These are phyloP conservation scores for Suillus alpinus DNA, from an alignment of 768 basidiomycete species.

Conservation along the genomic window DNA sequence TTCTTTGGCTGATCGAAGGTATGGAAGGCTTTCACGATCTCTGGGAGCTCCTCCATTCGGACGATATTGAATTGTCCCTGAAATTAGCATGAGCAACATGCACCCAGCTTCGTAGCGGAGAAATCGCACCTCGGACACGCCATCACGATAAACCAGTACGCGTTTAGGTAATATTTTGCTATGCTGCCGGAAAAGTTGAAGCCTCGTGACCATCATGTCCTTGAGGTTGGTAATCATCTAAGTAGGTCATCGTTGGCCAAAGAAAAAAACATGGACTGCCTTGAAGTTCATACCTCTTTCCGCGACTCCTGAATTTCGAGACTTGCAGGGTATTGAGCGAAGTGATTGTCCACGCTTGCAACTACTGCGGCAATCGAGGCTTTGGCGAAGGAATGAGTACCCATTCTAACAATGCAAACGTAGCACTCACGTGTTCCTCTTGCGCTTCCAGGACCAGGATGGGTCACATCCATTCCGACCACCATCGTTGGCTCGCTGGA, in stretches of 20 bases:
- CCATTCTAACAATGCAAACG: background rate
- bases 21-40: conserved; percentile 41
- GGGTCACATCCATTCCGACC: conserved; percentile 67
- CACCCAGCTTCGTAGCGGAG: background rate
- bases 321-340: conserved; percentile 50
- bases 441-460: conserved; percentile 73
- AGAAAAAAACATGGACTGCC: background rate
- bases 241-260: background rate
- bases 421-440: conserved; percentile 39
- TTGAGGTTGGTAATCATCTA: conserved; percentile 49
- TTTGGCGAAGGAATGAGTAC: conserved; percentile 7
- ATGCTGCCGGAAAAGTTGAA: conserved; percentile 37
- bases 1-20: conserved; percentile 34
- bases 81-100: conserved; percentile 10
- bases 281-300: conserved; percentile 57
- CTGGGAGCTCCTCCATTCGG: conserved; percentile 40
- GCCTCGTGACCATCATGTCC: conserved; percentile 47
- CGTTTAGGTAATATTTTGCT: conserved; percentile 40
- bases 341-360: conserved; percentile 42
- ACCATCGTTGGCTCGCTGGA: conserved; percentile 44
- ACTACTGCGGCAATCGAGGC: conserved; percentile 56
- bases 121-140: conserved; percentile 67
- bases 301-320: conserved; percentile 51
- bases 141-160: conserved; percentile 63
- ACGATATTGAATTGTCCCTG: conserved; percentile 51